Conservation (phyloP, 2,329 filamentous ascomycete species). For the Fusarium sp. region DNA sequence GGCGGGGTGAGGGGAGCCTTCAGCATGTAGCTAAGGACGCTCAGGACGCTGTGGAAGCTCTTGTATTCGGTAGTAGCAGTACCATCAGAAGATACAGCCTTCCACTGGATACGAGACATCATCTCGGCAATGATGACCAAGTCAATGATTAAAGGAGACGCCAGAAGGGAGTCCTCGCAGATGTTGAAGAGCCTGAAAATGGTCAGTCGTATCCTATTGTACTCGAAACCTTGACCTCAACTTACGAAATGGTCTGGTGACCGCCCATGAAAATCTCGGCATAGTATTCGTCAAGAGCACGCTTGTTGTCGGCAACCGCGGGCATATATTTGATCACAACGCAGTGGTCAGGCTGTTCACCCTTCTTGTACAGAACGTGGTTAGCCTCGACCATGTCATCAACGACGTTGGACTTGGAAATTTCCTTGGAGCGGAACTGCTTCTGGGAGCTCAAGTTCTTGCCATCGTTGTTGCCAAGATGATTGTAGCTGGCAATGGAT, state of each 20-base stretch:
- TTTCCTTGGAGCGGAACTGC: constrained; percentile 99
- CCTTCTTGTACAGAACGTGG: constrained; percentile 85
- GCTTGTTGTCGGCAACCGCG: constrained; percentile 98
- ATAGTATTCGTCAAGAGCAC: constrained; percentile 98
- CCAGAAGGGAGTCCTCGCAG: constrained; percentile 96
- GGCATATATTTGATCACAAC: constrained; percentile 99
- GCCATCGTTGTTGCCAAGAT: constrained; percentile 98
- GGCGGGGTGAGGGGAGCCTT: constrained; percentile 94
- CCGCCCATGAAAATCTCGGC: constrained; percentile 99
- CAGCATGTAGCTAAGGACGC: constrained; percentile 98
- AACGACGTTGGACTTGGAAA: constrained; percentile 98
- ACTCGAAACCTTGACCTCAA: constrained; percentile 12
- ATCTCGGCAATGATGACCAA: constrained; percentile 92
- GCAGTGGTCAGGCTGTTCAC: constrained; percentile 96
- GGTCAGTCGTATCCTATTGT: constrained; percentile 22
- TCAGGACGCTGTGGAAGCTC: constrained; percentile 96
- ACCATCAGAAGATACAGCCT: constrained; percentile 64
- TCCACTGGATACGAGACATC: constrained; percentile 99
- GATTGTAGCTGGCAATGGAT: constrained; percentile 98
- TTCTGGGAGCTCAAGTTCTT: constrained; percentile 97
- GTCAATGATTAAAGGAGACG: constrained; percentile 96
- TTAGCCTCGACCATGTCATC: constrained; percentile 99
- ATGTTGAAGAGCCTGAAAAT: constrained; percentile 89
- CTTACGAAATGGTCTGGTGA: constrained; percentile 92
- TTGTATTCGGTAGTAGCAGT: constrained; percentile 75